Evolutionary conservation across 1,284 basidiomycete genomes (phyloP).

Genomic region (Naganishia sp.): DNA sequence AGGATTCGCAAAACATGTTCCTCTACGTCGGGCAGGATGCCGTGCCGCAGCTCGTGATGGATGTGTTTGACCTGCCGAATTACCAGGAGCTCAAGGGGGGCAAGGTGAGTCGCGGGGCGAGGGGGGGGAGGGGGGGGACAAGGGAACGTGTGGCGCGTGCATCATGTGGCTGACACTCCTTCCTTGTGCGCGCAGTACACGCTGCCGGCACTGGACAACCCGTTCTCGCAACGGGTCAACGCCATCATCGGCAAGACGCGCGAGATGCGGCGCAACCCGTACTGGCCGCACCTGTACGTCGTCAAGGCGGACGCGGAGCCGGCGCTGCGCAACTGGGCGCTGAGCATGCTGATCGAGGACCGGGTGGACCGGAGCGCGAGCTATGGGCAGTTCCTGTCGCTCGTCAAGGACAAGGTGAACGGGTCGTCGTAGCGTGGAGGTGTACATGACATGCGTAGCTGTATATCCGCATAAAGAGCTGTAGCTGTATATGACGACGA

Average conservation of each 20-base stretch:
- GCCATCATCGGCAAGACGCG: conserved; percentile 90
- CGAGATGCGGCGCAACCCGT: conserved; percentile 75
- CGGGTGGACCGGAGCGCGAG: conserved; percentile 90
- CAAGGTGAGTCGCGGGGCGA: conserved; percentile 64
- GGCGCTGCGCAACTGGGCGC: conserved; percentile 87
- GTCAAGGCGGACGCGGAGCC: conserved; percentile 99
- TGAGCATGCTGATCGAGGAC: conserved; percentile 93
- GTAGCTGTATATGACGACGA: no score
- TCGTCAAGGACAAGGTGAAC: conserved; percentile 71
- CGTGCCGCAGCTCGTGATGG: conserved; percentile 87
- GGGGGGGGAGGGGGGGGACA: background rate
- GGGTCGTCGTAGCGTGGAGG: conserved; percentile 7
- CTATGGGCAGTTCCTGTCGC: conserved; percentile 87
- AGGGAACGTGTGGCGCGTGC: background rate
- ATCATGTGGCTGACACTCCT: background rate
- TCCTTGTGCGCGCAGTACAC: conserved; percentile 62
- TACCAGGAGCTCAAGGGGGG: conserved; percentile 88
- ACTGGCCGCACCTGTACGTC: conserved; percentile 92
- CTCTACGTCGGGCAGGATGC: conserved; percentile 96
- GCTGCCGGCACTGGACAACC: conserved; percentile 82
- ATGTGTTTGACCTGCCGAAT: conserved; percentile 87
- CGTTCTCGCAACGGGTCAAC: conserved; percentile 89
- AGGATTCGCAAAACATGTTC: conserved; percentile 97
- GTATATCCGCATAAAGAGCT: no score
- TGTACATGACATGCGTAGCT: background rate